phyloP scores from a whole-genome alignment of 768 basidiomycete genomes.

The Mycena polygramma region DNA sequence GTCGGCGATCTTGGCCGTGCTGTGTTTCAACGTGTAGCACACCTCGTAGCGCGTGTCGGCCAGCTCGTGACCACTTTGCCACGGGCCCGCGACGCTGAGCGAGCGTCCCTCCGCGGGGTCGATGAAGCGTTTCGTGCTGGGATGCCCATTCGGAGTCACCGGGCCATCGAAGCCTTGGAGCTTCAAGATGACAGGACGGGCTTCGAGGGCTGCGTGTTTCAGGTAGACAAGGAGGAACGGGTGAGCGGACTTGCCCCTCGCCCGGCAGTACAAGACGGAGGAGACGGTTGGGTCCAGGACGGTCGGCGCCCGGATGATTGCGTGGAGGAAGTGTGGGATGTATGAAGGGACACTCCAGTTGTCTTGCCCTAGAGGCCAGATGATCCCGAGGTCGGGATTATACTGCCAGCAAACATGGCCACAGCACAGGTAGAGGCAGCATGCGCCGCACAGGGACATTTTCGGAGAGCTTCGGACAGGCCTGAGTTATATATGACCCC shows the following conservation, averaged over 20 bases:
- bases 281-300: not conserved
- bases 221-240: conserved; percentile 22
- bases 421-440: conserved; percentile 13
- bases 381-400: not conserved
- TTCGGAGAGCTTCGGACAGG: no score
- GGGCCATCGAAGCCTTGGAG: conserved; percentile 19
- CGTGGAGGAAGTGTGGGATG: not conserved
- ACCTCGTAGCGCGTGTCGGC: conserved; percentile 24
- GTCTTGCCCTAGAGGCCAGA: not conserved
- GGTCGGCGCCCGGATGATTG: not conserved
- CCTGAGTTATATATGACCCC: no score
- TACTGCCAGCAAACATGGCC: conserved; percentile 26
- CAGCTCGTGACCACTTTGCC: not conserved
- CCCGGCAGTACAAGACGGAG: conserved; percentile 20
- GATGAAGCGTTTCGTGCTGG: not conserved
- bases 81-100: not conserved
- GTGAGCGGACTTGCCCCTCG: conserved; percentile 14
- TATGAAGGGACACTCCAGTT: not conserved
- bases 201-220: not conserved
- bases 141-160: not conserved
- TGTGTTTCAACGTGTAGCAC: conserved; percentile 11
- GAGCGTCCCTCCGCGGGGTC: not conserved
- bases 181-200: conserved; percentile 5
- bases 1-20: not conserved
- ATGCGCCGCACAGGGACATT: conserved; percentile 12